Evolutionary conservation across 768 basidiomycete genomes (phyloP).

Genomic region (Hemileccinum impolitum): DNA sequence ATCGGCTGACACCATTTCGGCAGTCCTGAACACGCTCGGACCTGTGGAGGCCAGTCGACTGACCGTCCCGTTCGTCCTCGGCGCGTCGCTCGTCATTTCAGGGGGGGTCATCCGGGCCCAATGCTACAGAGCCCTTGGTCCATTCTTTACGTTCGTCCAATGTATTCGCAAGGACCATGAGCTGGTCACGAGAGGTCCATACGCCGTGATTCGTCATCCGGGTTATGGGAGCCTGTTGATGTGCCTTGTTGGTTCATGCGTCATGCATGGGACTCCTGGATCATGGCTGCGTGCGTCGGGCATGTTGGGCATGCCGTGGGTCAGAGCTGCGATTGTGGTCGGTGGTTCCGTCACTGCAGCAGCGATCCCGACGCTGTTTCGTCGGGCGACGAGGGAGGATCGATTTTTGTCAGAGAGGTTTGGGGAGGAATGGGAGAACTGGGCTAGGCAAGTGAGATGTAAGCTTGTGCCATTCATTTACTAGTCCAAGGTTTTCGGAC

Average conservation of each 20-base stretch:
- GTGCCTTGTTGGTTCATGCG: background rate
- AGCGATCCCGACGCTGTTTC: background rate
- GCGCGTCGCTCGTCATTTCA: constrained; percentile 1
- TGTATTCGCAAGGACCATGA: constrained; percentile 18
- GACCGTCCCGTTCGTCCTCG: constrained; percentile 4
- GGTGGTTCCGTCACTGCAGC: background rate
- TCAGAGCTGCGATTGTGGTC: background rate
- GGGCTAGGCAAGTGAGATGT: constrained; percentile 13
- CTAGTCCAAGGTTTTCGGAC: background rate
- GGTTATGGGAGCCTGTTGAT: constrained; percentile 16
- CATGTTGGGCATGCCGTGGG: background rate
- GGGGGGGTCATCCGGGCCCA: constrained; percentile 5
- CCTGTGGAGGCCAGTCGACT: constrained; percentile 4
- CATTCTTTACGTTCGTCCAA: constrained; percentile 17
- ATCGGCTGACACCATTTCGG: background rate
- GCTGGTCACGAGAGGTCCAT: constrained; percentile 29
- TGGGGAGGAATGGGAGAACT: constrained; percentile 20
- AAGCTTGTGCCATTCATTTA: constrained; percentile 7
- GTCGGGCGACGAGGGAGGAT: constrained; percentile 23
- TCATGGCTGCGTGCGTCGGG: constrained; percentile 7
- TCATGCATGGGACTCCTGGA: background rate
- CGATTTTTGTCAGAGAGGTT: constrained; percentile 14
- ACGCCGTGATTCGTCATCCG: constrained; percentile 28
- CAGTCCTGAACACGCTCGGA: constrained; percentile 7
- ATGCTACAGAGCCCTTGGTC: constrained; percentile 18